These are phyloP conservation scores for Pseudotsuga menziesii DNA, from an alignment of 75 land plant genomes.

Conservation along the genomic window DNA sequence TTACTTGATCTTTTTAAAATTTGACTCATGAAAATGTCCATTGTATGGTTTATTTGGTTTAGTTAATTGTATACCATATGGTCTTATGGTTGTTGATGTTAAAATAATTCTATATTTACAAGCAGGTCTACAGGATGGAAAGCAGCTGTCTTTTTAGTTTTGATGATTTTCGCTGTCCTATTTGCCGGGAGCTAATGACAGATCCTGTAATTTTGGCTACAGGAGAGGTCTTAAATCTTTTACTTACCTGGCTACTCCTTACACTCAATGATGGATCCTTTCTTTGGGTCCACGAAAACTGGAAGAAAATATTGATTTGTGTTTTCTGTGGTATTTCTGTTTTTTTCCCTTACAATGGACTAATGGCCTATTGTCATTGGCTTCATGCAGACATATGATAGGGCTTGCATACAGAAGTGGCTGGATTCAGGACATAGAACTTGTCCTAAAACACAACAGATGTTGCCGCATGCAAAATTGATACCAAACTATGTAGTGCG, in stretches of 20 bases:
- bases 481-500: conserved; percentile 80
- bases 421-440: conserved; percentile 67
- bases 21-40: no score
- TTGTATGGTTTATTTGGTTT: no score
- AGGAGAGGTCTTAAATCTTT: conserved; percentile 58
- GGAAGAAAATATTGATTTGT: neutral
- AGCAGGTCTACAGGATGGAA: conserved; percentile 7
- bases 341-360: neutral
- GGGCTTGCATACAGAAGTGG: conserved; percentile 76
- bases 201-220: conserved; percentile 89
- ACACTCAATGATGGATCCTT: no score
- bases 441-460: conserved; percentile 72
- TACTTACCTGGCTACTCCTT: neutral
- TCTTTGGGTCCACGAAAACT: no score
- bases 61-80: no score
- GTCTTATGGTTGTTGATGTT: no score
- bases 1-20: no score
- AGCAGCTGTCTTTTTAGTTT: conserved; percentile 50
- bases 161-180: conserved; percentile 88
- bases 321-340: neutral
- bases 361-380: neutral
- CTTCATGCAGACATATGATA: conserved; percentile 69
- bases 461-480: conserved; percentile 42
- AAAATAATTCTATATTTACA: no score
- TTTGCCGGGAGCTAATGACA: conserved; percentile 75